Base-by-base conservation (phyloP, 768 basidiomycete genomes). In the Suillus discolor region DNA sequence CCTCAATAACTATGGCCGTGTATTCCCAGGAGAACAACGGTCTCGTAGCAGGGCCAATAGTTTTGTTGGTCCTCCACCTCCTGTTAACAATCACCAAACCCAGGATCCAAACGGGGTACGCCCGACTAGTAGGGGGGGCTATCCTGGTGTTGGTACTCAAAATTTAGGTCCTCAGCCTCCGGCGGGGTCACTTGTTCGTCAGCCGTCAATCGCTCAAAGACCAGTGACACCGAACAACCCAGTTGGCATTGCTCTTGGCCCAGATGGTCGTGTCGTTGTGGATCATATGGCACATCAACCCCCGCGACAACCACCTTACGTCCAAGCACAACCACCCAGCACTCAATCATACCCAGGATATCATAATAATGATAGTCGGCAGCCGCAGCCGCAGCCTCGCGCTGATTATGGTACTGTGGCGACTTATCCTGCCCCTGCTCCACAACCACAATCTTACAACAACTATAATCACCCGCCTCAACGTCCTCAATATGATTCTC, bases 221-320 rank as follows among this genome's bases (percentile, higher is more conserved):
- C 85, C 90, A 1, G 82, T 89, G n/a, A 82, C 89, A 16, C 93
- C 90, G 65, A 90, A 90, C 38, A 93, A 91, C 65, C 82, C 82
- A n/a, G 83, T 93, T 4, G 94, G 96, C 4, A 96, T 97, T 66
- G 84, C 87, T 3, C 80, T 97, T 3, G 94, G 94, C 68, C 88
- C 90, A 0, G 86, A 81, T 65, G 96, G 95, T 9, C 84, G 89
- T 16, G 96, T 97, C 6, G 80, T 90, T 42, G 87, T 90, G 66
- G 96, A 97, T 76, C 83, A 86, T 47, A 88, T 95, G 87, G 90
- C 90, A 16, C 69, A 85, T 85, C 67, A 80, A 76, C 65, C 71
- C 0, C 42, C 41, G 1, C 72, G 67, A 36, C 72, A 71, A 49
- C 69, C 71, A 57, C 45, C 70, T 9, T 65, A 65, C 25, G 18